phyloP scores from a whole-genome alignment of 768 basidiomycete species.

The Pisolithus marmoratus region DNA sequence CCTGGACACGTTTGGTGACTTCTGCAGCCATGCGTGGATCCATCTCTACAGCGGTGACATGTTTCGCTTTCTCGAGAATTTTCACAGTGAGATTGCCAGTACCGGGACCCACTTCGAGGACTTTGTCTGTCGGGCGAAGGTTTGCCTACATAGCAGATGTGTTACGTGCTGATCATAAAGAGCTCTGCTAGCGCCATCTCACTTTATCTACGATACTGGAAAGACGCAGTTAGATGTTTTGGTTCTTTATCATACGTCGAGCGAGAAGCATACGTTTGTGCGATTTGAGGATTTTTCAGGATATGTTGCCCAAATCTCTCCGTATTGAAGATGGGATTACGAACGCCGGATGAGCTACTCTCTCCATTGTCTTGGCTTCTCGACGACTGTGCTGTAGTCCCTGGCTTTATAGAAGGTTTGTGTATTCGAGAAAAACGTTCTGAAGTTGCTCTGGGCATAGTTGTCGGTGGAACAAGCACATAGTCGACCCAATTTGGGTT shows the following conservation, averaged over 20 bases:
- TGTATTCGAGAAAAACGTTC: slow-evolving; percentile 69
- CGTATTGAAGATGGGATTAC: slow-evolving; percentile 93
- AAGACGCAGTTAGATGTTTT: background rate
- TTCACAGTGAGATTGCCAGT: slow-evolving; percentile 94
- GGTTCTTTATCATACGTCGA: slow-evolving; percentile 9
- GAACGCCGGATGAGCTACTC: slow-evolving; percentile 37
- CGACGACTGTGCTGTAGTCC: slow-evolving; percentile 18
- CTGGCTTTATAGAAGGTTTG: slow-evolving; percentile 49
- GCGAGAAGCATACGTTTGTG: slow-evolving; percentile 63
- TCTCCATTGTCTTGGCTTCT: slow-evolving; percentile 40
- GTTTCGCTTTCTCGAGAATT: slow-evolving; percentile 90
- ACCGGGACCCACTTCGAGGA: slow-evolving; percentile 96
- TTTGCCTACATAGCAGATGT: slow-evolving; percentile 68
- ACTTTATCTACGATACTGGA: slow-evolving; percentile 61
- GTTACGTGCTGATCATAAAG: slow-evolving; percentile 1
- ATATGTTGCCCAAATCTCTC: slow-evolving; percentile 97
- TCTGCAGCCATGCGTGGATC: slow-evolving; percentile 99
- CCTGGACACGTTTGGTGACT: slow-evolving; percentile 93
- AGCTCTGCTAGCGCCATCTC: background rate
- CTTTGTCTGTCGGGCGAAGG: slow-evolving; percentile 88
- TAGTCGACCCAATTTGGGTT: background rate
- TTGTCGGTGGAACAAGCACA: background rate
- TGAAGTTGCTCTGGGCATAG: slow-evolving; percentile 78
- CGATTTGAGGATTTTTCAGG: slow-evolving; percentile 87
- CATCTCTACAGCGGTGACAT: slow-evolving; percentile 93